Conservation (phyloP, 805 yeast genomes). For the Pichia exigua region DNA sequence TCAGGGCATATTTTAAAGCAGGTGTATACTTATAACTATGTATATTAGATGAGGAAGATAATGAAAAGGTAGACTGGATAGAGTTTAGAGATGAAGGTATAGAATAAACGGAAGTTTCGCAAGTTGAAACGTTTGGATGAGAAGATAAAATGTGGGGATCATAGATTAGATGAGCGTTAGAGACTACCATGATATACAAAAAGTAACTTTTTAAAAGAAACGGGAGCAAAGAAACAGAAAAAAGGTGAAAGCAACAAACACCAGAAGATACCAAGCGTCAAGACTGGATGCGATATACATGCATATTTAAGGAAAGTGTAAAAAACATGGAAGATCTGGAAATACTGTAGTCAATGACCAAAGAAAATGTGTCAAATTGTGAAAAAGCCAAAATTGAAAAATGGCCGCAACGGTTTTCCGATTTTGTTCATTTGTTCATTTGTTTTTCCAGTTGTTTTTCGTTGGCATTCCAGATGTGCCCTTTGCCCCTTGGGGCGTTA, state of each 20-base stretch:
- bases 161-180: not conserved
- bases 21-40: not conserved
- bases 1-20: not conserved
- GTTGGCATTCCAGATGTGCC: no score
- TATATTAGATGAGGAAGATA: not conserved
- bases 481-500: no score
- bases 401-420: not conserved
- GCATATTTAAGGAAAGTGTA: no score
- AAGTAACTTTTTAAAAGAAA: not conserved
- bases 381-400: not conserved
- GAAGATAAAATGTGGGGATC: not conserved
- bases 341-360: not conserved
- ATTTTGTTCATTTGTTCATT: not conserved
- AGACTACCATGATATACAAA: not conserved
- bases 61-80: not conserved
- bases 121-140: not conserved
- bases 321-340: no score
- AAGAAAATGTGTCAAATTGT: not conserved
- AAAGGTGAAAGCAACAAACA: not conserved
- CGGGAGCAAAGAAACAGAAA: not conserved
- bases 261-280: no score
- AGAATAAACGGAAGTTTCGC: not conserved
- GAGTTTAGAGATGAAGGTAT: not conserved
- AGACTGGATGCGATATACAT: no score
- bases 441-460: not conserved